These are phyloP conservation scores for Aspergillus aculeatinus DNA, from an alignment of 2,329 filamentous ascomycete species.

Conservation along the genomic window DNA sequence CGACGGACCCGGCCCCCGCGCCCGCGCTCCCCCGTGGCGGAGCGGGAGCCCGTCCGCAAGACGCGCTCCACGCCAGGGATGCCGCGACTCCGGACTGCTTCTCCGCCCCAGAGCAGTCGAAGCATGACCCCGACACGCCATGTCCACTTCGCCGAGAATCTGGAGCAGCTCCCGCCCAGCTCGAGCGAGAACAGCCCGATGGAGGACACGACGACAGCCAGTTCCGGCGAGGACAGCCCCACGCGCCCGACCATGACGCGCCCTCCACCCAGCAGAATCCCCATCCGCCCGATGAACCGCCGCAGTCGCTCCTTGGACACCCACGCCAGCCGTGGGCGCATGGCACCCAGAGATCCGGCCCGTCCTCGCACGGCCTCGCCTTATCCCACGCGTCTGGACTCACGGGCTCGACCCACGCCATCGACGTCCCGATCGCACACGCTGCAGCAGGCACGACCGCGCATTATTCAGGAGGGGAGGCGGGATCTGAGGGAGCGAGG, in stretches of 20 bases:
- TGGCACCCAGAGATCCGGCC: background rate
- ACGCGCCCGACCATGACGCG: background rate
- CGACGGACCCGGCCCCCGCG: background rate
- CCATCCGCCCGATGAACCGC: background rate
- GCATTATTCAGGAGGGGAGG: background rate
- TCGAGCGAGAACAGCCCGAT: background rate
- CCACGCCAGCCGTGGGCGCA: background rate
- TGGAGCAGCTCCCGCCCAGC: background rate
- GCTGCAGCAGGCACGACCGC: background rate
- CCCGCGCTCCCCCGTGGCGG: background rate
- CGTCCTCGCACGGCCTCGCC: background rate
- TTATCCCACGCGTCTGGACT: background rate
- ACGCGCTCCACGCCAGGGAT: background rate
- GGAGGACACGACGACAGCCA: background rate
- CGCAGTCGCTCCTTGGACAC: background rate
- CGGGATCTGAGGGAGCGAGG: background rate
- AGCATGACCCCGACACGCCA: background rate
- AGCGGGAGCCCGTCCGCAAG: constrained; percentile 1
- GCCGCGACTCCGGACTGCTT: background rate
- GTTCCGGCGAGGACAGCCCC: background rate
- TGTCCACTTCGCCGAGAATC: constrained; percentile 1
- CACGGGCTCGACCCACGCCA: background rate
- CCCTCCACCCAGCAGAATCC: background rate
- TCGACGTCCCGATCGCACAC: background rate
- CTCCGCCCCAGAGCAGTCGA: background rate